Evolutionary conservation across 129 eudicot species (phyloP).

Genomic region (Ambrosia artemisiifolia): DNA sequence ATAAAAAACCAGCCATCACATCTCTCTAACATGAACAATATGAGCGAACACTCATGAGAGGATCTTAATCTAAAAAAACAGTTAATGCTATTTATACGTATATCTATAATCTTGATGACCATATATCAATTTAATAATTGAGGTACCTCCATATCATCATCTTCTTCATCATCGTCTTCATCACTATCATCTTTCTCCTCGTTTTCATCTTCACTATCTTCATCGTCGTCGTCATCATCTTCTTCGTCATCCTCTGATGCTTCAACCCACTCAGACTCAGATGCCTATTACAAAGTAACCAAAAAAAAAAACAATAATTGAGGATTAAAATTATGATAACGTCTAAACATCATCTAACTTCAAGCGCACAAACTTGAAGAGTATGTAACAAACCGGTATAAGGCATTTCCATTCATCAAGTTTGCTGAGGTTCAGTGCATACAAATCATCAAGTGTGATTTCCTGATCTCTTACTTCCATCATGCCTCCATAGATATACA

Average conservation of each 20-base stretch:
- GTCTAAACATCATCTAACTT: not conserved
- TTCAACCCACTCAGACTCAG: constrained; percentile 97
- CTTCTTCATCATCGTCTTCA: constrained; percentile 59
- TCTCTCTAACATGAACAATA: no score
- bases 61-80: not conserved
- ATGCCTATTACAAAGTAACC: constrained; percentile 46
- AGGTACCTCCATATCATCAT: constrained; percentile 51
- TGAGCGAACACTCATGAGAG: not conserved
- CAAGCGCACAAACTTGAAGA: constrained; percentile 10
- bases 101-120: constrained; percentile 2
- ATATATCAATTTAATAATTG: not conserved
- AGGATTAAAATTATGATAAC: not conserved
- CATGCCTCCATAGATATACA: constrained; percentile 93
- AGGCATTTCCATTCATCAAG: constrained; percentile 99
- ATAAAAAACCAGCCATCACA: no score
- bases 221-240: constrained; percentile 42
- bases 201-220: constrained; percentile 41
- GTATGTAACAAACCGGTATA: constrained; percentile 57
- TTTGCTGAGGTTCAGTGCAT: constrained; percentile 89
- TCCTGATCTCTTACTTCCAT: constrained; percentile 93
- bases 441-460: constrained; percentile 89
- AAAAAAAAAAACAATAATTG: not conserved
- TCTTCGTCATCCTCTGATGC: constrained; percentile 87
- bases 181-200: constrained; percentile 52
- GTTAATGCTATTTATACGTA: not conserved